A percentile compares a stretch with the other conserved stretches of the same genome.
Evolutionary conservation across 306 rosid genomes (phyloP).

Genomic region (Cucurbita argyrosperma): DNA sequence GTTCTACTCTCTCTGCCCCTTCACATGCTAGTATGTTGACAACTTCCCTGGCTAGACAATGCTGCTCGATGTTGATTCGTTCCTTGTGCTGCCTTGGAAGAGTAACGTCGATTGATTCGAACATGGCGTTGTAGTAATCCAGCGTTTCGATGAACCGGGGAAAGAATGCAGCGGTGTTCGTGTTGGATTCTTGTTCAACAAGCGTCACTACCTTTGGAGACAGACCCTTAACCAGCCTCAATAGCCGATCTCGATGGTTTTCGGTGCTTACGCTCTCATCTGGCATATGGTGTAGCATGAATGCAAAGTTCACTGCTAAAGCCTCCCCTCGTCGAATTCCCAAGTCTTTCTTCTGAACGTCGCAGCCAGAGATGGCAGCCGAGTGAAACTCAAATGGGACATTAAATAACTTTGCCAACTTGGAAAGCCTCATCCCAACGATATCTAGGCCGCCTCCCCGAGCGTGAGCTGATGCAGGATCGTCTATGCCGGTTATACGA

Average conservation of each 20-base stretch:
- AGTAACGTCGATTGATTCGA: constrained; percentile 79
- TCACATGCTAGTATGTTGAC: constrained; percentile 95
- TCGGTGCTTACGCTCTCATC: constrained; percentile 90
- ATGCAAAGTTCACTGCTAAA: constrained; percentile 81
- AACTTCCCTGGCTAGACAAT: constrained; percentile 82
- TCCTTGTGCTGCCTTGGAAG: constrained; percentile 64
- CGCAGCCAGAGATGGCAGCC: constrained; percentile 59
- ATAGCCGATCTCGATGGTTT: constrained; percentile 66
- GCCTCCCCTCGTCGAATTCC: constrained; percentile 55
- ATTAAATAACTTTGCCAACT: constrained; percentile 50
- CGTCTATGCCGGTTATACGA: constrained; percentile 82
- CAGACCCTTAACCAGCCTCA: constrained; percentile 72
- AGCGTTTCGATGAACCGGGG: constrained; percentile 71
- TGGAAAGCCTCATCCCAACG: constrained; percentile 60
- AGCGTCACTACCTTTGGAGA: constrained; percentile 90
- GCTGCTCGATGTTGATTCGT: constrained; percentile 87
- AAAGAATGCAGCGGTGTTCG: constrained; percentile 68
- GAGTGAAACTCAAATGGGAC: constrained; percentile 84
- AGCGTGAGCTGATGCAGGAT: constrained; percentile 72
- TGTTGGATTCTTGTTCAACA: constrained; percentile 94
- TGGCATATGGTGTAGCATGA: constrained; percentile 86
- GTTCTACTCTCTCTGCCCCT: constrained; percentile 79
- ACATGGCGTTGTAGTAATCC: constrained; percentile 73
- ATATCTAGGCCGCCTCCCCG: constrained; percentile 78
- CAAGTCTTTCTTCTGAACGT: constrained; percentile 46